A percentile compares a stretch with the other conserved stretches of the same genome.
Conservation (phyloP, 495 filamentous ascomycete species). For the Chaetomium cochliodes region DNA sequence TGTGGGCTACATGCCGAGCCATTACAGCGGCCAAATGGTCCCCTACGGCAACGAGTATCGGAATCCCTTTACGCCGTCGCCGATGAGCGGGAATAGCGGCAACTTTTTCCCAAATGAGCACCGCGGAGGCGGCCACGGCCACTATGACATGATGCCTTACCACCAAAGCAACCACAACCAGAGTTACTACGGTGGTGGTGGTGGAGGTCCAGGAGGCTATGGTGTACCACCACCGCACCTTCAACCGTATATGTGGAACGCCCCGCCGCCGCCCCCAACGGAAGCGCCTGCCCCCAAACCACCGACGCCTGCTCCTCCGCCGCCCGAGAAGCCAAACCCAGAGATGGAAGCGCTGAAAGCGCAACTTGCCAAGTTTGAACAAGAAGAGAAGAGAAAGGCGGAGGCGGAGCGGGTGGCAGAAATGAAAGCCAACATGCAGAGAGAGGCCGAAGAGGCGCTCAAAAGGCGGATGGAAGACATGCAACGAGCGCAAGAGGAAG, state of each 20-base stretch:
- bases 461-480: slow-evolving; percentile 43
- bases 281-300: slow-evolving; percentile 36
- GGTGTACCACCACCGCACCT: slow-evolving; percentile 37
- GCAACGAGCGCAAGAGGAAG: slow-evolving; percentile 37
- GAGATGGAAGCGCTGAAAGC: slow-evolving; percentile 46
- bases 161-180: slow-evolving; percentile 27
- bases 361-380: slow-evolving; percentile 37
- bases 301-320: slow-evolving; percentile 39
- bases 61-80: slow-evolving; percentile 47
- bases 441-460: slow-evolving; percentile 43
- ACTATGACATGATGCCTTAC: slow-evolving; percentile 51
- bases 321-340: slow-evolving; percentile 43
- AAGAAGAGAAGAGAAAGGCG: slow-evolving; percentile 36
- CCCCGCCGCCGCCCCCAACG: slow-evolving; percentile 49
- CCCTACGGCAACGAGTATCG: slow-evolving; percentile 41
- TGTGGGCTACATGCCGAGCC: slow-evolving; percentile 37
- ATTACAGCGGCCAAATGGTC: slow-evolving; percentile 41
- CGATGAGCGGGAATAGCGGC: slow-evolving; percentile 13
- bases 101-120: slow-evolving; percentile 40
- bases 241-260: slow-evolving; percentile 42
- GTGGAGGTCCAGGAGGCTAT: slow-evolving; percentile 17
- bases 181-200: slow-evolving; percentile 29
- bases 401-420: slow-evolving; percentile 44
- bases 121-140: slow-evolving; percentile 21
- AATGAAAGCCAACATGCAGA: slow-evolving; percentile 46